Evolutionary conservation across 2,329 filamentous ascomycete genomes (phyloP).

Genomic region (Arthroderma uncinatum): DNA sequence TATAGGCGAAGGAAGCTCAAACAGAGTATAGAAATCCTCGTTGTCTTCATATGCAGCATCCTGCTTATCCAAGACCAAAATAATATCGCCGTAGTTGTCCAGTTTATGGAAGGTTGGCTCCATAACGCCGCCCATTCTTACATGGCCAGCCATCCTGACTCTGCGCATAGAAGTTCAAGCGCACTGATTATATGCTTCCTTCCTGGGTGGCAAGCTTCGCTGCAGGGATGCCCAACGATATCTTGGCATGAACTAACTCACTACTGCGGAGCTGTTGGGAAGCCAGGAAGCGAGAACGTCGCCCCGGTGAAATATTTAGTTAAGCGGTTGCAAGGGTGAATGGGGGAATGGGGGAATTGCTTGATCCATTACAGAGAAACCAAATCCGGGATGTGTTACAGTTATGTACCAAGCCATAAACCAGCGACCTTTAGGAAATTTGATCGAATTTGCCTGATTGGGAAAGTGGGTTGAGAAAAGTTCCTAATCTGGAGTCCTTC

Average conservation of each 20-base stretch:
- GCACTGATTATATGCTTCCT: background rate
- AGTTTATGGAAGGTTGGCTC: background rate
- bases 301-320: background rate
- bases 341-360: background rate
- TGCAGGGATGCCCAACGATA: background rate
- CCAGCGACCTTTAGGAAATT: no score
- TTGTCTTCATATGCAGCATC: background rate
- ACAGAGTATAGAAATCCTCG: background rate
- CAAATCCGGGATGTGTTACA: no score
- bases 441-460: no score
- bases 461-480: no score
- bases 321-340: background rate
- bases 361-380: no score
- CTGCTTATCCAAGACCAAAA: background rate
- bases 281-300: background rate
- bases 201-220: no score
- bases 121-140: background rate
- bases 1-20: background rate
- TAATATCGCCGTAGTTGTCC: background rate
- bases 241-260: background rate
- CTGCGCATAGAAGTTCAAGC: no score
- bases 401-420: no score
- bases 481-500: no score
- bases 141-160: background rate
- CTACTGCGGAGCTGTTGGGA: no score